These are phyloP conservation scores for Irpex sp. DNA, from an alignment of 1,284 basidiomycete genomes.

Conservation along the genomic window DNA sequence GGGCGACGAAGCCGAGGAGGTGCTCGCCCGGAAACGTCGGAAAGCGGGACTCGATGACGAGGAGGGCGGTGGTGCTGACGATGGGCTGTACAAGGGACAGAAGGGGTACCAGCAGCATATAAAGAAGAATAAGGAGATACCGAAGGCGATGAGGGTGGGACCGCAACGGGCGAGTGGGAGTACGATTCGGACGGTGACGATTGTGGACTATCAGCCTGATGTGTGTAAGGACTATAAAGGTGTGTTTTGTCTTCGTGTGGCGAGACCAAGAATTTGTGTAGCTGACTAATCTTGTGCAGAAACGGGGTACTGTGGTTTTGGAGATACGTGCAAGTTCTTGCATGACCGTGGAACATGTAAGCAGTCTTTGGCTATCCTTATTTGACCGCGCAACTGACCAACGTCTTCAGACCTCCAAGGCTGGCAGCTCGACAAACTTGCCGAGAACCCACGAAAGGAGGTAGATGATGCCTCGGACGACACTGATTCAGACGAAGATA, in stretches of 20 bases:
- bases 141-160: slow-evolving; percentile 86
- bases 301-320: slow-evolving; percentile 98
- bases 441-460: slow-evolving; percentile 58
- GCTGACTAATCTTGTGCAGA: slow-evolving; percentile 42
- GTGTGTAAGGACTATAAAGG: slow-evolving; percentile 99
- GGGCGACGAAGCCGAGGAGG: slow-evolving; percentile 73
- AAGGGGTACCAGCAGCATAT: slow-evolving; percentile 80
- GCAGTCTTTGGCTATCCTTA: slow-evolving; percentile 18
- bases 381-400: not conserved
- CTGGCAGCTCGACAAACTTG: slow-evolving; percentile 93
- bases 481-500: slow-evolving; percentile 75
- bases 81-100: slow-evolving; percentile 87
- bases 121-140: slow-evolving; percentile 75
- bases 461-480: slow-evolving; percentile 50
- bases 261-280: not conserved
- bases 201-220: slow-evolving; percentile 97
- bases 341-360: slow-evolving; percentile 83
- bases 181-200: slow-evolving; percentile 92
- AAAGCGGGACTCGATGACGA: slow-evolving; percentile 38
- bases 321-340: slow-evolving; percentile 96
- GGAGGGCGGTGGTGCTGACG: slow-evolving; percentile 53
- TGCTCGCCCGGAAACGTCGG: slow-evolving; percentile 59
- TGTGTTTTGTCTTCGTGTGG: slow-evolving; percentile 21
- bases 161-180: slow-evolving; percentile 73
- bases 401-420: slow-evolving; percentile 77